Conservation (phyloP, 116 monocot genomes). For the Trichopus zeylanicus region DNA sequence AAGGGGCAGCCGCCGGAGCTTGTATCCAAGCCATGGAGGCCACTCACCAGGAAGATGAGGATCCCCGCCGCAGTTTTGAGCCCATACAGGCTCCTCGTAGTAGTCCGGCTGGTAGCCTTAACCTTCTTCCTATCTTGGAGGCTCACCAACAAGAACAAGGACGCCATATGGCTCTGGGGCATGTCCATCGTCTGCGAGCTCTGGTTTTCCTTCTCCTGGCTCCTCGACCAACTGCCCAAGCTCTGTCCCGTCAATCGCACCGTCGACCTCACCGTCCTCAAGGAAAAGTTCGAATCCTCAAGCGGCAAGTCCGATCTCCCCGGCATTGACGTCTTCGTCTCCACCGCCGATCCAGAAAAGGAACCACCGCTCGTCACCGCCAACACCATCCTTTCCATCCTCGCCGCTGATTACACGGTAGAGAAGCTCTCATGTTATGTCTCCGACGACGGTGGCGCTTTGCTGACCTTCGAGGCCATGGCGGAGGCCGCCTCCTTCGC, state of each 20-base stretch:
- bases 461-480: slow-evolving; percentile 70
- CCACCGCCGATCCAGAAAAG: slow-evolving; percentile 65
- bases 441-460: slow-evolving; percentile 62
- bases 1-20: slow-evolving; percentile 37
- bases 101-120: slow-evolving; percentile 37
- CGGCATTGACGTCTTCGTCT: slow-evolving; percentile 57
- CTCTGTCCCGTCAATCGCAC: slow-evolving; percentile 56
- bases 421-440: slow-evolving; percentile 66
- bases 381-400: slow-evolving; percentile 65
- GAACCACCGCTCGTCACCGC: slow-evolving; percentile 63
- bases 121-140: slow-evolving; percentile 52
- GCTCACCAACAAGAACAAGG: slow-evolving; percentile 39
- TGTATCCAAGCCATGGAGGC: slow-evolving; percentile 72
- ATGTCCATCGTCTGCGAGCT: slow-evolving; percentile 64
- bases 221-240: slow-evolving; percentile 59
- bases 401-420: slow-evolving; percentile 61
- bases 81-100: slow-evolving; percentile 73
- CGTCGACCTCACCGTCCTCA: slow-evolving; percentile 46
- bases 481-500: slow-evolving; percentile 68
- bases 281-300: slow-evolving; percentile 57
- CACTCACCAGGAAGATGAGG: slow-evolving; percentile 76
- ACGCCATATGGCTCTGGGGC: slow-evolving; percentile 70
- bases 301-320: slow-evolving; percentile 63
- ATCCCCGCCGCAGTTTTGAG: slow-evolving; percentile 85
- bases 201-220: slow-evolving; percentile 67